These are phyloP conservation scores for Pisolithus albus DNA, from an alignment of 768 basidiomycete species.

Conservation along the genomic window DNA sequence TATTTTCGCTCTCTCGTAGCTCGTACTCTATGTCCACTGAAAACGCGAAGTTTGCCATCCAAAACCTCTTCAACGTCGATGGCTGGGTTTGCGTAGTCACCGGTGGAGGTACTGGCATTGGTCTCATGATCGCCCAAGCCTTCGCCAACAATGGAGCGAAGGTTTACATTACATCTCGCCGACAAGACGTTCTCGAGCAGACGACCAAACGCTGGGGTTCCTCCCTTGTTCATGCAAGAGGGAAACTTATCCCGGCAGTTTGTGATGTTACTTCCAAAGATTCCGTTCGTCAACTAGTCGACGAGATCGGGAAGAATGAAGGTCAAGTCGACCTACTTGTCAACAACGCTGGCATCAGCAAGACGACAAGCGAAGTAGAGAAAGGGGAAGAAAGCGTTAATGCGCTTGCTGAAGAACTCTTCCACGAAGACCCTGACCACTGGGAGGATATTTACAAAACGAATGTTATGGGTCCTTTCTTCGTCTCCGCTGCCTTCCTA, in stretches of 20 bases:
- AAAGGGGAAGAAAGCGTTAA: conserved; percentile 23
- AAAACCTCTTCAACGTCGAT: conserved; percentile 5
- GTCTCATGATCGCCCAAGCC: conserved; percentile 37
- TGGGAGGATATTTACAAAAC: conserved; percentile 29
- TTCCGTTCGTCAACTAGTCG: conserved; percentile 20
- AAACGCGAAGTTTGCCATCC: neutral
- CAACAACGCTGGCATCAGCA: conserved; percentile 62
- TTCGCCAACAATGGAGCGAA: conserved; percentile 37
- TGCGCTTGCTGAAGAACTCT: conserved; percentile 22
- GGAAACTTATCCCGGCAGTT: conserved; percentile 23
- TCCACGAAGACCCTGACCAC: conserved; percentile 15
- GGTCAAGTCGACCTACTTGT: conserved; percentile 59
- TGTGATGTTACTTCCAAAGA: conserved; percentile 15
- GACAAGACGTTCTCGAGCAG: conserved; percentile 27
- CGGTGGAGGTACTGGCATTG: conserved; percentile 62
- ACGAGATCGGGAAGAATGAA: neutral
- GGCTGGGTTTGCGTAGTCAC: conserved; percentile 46
- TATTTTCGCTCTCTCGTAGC: neutral
- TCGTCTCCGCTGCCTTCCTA: conserved; percentile 39
- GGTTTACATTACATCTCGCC: conserved; percentile 35
- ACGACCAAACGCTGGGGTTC: conserved; percentile 20
- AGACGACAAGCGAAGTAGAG: conserved; percentile 17
- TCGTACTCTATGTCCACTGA: neutral
- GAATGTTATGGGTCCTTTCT: conserved; percentile 32
- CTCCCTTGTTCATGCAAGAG: conserved; percentile 19